These are phyloP conservation scores for Rosa hybrid DNA, from an alignment of 331 rosid species.

Conservation along the genomic window DNA sequence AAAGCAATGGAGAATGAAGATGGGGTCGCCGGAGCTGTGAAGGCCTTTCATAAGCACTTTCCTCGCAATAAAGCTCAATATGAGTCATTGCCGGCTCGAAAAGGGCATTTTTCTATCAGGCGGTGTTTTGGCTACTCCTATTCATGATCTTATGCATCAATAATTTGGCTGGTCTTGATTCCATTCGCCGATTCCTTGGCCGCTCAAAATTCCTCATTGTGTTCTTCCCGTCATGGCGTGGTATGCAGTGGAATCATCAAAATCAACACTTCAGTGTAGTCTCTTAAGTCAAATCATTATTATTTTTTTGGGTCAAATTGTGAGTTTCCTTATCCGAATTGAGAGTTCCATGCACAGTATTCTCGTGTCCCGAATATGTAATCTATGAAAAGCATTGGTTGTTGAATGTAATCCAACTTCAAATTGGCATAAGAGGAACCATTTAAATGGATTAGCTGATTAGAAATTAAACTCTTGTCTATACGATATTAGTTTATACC, in stretches of 20 bases:
- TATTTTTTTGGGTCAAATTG: not conserved
- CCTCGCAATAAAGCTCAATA: constrained; percentile 3
- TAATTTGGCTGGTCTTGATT: not conserved
- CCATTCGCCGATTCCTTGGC: not conserved
- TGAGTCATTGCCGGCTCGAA: constrained; percentile 7
- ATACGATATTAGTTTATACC: not conserved
- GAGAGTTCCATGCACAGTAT: too few species aligned
- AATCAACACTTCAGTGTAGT: not conserved
- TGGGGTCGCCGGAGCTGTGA: constrained; percentile 78
- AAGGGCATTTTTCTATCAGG: constrained; percentile 21
- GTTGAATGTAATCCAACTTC: not conserved
- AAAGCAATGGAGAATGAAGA: constrained; percentile 78
- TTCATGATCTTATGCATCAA: not conserved
- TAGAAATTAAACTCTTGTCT: too few species aligned
- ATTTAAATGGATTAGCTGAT: not conserved
- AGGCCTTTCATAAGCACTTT: constrained; percentile 76
- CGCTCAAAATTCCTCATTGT: not conserved
- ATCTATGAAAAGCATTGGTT: not conserved
- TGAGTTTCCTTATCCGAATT: not conserved
- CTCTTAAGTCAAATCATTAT: not conserved
- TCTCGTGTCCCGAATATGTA: not conserved
- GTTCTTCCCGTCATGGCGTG: not conserved
- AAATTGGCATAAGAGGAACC: not conserved
- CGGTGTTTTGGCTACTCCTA: constrained; percentile 50
- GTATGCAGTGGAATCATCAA: not conserved